Evolutionary conservation across 2,329 filamentous ascomycete species (phyloP), one percentile per base, ranked within the genome.

Genomic region (Aspergillus sp.): DNA sequence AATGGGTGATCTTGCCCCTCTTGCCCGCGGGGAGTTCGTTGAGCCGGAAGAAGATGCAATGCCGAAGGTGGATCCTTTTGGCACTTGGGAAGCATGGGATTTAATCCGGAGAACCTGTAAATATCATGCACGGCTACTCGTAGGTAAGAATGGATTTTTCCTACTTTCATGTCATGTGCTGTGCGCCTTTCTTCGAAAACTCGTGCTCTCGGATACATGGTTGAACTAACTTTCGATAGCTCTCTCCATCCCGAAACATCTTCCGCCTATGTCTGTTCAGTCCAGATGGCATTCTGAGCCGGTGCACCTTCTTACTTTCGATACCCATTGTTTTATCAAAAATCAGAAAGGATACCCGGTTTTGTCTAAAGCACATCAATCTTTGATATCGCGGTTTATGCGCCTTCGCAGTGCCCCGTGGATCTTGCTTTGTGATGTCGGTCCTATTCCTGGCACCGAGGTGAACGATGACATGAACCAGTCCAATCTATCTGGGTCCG

Each of bases 11-110:
- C 53, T 76, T 41, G 65, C 67, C 9, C 66, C 66, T 0, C 66
- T 74, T 53, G 69, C 71, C 30, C 65, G 74, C 17, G 59, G 59
- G 37, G 67, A 71, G 49, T 74, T 68, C 52, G 49, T 70, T 13
- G 53, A 48, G 35, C 56, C 56, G 7, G 51, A 67, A 1, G 62
- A 67, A 10, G 59, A 55, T 4, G 55, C 67, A 30, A 59, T 60
- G 5, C 71, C 74, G 27, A 77, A 82, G 19, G 72, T 84, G 51
- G 85, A 91, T 60, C 67, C 86, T 0, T 93, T 88, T 67, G 84
- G 84, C 46, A 79, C 84, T 2, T 98, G 94, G 94, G 90, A 97
- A 68, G 85, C 86, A 1, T 98, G 93, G 93, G 85, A 98, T 65
- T 77, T 85, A 19, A 86, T 98, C 60, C 81, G 93, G 46, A 85